phyloP scores from a whole-genome alignment of 176 grass and related monocot genomes.

The Thinopyrum elongatum region DNA sequence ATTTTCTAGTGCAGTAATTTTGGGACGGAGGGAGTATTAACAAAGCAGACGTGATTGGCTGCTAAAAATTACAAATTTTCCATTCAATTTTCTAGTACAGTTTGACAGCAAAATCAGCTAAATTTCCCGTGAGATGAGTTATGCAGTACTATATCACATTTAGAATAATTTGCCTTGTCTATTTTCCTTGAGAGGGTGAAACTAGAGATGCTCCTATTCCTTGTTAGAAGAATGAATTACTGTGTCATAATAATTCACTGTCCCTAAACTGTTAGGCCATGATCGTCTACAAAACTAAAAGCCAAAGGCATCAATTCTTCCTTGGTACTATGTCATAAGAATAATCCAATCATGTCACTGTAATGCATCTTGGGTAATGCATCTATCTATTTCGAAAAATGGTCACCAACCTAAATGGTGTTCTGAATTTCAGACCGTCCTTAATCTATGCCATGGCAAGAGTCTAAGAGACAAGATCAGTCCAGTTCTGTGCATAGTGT shows the following conservation, averaged over 20 bases:
- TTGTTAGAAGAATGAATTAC: no score
- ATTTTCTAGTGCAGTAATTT: no score
- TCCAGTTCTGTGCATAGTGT: background rate
- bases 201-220: no score
- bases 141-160: background rate
- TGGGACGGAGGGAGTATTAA: background rate
- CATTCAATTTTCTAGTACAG: background rate
- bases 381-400: background rate
- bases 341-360: background rate
- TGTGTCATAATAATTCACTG: background rate
- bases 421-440: background rate
- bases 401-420: background rate
- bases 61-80: background rate
- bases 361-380: background rate
- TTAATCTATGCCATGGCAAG: background rate
- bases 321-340: background rate
- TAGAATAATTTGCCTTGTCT: no score
- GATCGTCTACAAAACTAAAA: background rate
- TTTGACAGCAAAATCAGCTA: constrained; percentile 1
- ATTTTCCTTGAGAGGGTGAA: no score
- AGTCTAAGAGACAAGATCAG: background rate
- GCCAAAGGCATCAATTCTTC: background rate
- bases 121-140: background rate
- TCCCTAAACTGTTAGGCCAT: background rate
- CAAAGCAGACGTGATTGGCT: constrained; percentile 32